phyloP scores from a whole-genome alignment of 306 rosid species.

The Canavalia gladiata region DNA sequence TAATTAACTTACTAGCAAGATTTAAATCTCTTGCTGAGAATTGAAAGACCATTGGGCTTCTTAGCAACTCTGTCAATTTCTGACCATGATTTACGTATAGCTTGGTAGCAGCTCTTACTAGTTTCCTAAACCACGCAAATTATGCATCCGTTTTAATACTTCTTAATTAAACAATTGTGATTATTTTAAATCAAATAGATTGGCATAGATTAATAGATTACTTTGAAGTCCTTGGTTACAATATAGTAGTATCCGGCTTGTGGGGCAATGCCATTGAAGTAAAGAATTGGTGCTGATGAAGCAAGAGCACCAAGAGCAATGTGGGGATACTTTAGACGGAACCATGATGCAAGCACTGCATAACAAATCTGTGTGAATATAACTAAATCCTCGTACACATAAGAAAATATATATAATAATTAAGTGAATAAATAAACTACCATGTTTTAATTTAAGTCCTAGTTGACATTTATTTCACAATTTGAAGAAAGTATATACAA shows the following conservation, averaged over 20 bases:
- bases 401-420: neutral
- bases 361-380: neutral
- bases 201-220: slow-evolving; percentile 21
- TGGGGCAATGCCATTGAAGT: slow-evolving; percentile 58
- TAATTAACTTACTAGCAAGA: slow-evolving; percentile 58
- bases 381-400: neutral
- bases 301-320: slow-evolving; percentile 69
- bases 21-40: slow-evolving; percentile 57
- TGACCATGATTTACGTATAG: slow-evolving; percentile 65
- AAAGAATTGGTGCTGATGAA: slow-evolving; percentile 73
- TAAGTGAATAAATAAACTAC: neutral
- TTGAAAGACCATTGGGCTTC: slow-evolving; percentile 55
- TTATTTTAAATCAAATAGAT: neutral
- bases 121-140: slow-evolving; percentile 54
- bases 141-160: neutral
- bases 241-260: slow-evolving; percentile 55
- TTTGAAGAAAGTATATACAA: neutral
- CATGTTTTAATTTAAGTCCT: neutral
- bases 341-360: slow-evolving; percentile 75
- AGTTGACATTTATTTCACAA: neutral
- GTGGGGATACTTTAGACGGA: slow-evolving; percentile 71
- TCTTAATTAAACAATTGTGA: too few relatives aligned
- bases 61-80: slow-evolving; percentile 62
- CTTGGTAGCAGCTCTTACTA: slow-evolving; percentile 62
- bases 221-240: slow-evolving; percentile 58